phyloP scores from a whole-genome alignment of 768 basidiomycete genomes.

The Rhodotorula sphaerocarpa region DNA sequence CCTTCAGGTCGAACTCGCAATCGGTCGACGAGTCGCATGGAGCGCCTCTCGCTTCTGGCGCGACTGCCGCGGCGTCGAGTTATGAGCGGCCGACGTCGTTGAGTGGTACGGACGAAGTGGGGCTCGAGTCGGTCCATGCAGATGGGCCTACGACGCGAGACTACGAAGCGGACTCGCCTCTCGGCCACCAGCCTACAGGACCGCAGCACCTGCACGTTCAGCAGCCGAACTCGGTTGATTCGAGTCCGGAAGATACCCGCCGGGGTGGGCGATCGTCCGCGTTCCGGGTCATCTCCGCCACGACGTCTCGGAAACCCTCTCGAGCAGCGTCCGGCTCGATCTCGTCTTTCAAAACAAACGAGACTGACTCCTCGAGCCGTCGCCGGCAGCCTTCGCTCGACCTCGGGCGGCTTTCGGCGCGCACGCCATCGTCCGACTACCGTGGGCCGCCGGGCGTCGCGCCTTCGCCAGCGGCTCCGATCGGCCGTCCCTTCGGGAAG shows the following conservation, averaged over 20 bases:
- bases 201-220: background rate
- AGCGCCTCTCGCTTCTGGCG: background rate
- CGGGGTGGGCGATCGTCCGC: too few relatives aligned
- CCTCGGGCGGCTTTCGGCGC: background rate
- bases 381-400: background rate
- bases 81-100: too few relatives aligned
- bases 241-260: too few relatives aligned
- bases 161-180: too few relatives aligned
- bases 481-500: conserved; percentile 3
- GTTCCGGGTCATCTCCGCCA: conserved; percentile 27
- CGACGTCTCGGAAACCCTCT: conserved; percentile 13
- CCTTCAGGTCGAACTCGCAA: conserved; percentile 3
- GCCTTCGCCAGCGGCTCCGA: background rate
- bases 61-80: background rate
- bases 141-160: too few relatives aligned
- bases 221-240: background rate
- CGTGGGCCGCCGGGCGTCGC: too few relatives aligned
- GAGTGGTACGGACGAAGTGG: too few relatives aligned
- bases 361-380: background rate
- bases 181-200: too few relatives aligned
- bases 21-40: background rate
- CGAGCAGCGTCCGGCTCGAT: background rate
- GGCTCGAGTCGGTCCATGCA: too few relatives aligned
- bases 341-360: conserved; percentile 9
- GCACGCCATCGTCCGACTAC: too few relatives aligned